Base-by-base conservation (phyloP, 1,139 yeast genomes). In the Yamadazyma dushanensis region DNA sequence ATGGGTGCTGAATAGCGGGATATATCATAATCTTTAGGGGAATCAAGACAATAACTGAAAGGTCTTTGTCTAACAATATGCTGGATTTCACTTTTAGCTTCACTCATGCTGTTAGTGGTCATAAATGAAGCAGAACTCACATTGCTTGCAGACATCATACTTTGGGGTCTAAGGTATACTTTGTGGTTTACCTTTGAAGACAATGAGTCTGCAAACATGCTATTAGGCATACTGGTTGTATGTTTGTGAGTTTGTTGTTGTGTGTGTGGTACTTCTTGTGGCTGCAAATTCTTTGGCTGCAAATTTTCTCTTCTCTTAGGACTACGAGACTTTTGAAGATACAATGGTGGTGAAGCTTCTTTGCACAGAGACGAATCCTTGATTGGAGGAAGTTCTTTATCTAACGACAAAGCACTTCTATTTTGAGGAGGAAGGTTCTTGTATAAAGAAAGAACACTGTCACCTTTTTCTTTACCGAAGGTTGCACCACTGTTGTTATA, bases 41-140 rank as follows among this genome's bases (percentile, higher is more conserved):
- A 31, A 43, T 67, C 74, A 14, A 68, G 54, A 41, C 68, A 57
- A 37, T 44, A 60, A 36, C 63, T 58, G 36, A 55, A 58, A 1
- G 70, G 69, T 11, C 62, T 45, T 37, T 57, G 60, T 35, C 61
- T 47, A 3, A 61, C 58, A 27, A 45, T 40, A 4, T 49, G 42
- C 33, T 51, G 51, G 41, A 62, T 38, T 11, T 53, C 56, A 8
- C 30, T n/a, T 17, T 50, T 52, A 16, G 51, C 48, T 2, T 48
- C 48, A 13, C 38, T 37, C 5, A 55, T 38, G 35, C 49, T 41
- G 8, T 34, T 32, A 8, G 30, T 35, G 3, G 49, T 22, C 31
- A 33, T 29, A 27, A 21, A 26, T 7, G 46, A 38, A n/a, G 34
- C 22, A 7, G 38, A 28, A 32, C 47, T 45, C 4, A 36, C 16